A percentile compares a stretch with the other conserved stretches of the same genome.
These are phyloP conservation scores for Sistotremastrum suecicum DNA, from an alignment of 768 basidiomycete species.

Conservation along the genomic window DNA sequence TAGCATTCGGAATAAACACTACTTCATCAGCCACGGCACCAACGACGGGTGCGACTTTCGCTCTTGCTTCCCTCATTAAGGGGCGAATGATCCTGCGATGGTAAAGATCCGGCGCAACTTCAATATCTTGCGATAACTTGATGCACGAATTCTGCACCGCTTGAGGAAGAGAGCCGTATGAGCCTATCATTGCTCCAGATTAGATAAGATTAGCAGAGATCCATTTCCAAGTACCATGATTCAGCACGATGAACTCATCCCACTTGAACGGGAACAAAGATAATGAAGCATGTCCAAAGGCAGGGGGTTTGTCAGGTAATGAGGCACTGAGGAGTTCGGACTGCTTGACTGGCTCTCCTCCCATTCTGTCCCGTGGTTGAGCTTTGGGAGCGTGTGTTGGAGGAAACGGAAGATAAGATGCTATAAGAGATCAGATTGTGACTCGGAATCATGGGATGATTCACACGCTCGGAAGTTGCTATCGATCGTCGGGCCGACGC, in stretches of 20 bases:
- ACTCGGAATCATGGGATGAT: too few species aligned
- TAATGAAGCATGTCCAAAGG: too few species aligned
- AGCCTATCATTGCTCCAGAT: conserved; percentile 10
- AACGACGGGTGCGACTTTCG: conserved; percentile 15
- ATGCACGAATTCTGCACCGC: conserved; percentile 16
- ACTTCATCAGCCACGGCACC: conserved; percentile 17
- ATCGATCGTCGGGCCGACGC: too few species aligned
- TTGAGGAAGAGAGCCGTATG: conserved; percentile 19
- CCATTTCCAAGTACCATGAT: conserved; percentile 15
- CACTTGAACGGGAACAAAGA: too few species aligned
- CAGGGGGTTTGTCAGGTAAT: too few species aligned
- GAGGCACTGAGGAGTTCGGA: too few species aligned
- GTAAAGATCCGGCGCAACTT: conserved; percentile 19
- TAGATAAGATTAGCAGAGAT: neutral
- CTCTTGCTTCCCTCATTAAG: conserved; percentile 13
- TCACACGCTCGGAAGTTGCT: too few species aligned
- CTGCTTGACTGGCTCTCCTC: too few species aligned
- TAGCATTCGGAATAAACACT: conserved; percentile 41
- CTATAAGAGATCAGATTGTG: too few species aligned
- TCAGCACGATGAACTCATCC: conserved; percentile 7
- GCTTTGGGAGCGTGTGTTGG: too few species aligned
- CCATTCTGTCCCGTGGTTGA: too few species aligned
- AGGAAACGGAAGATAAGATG: too few species aligned
- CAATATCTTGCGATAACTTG: conserved; percentile 13
- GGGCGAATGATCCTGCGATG: conserved; percentile 15